phyloP scores from a whole-genome alignment of 768 basidiomycete genomes.

The Lepiota brunneoincarnata region DNA sequence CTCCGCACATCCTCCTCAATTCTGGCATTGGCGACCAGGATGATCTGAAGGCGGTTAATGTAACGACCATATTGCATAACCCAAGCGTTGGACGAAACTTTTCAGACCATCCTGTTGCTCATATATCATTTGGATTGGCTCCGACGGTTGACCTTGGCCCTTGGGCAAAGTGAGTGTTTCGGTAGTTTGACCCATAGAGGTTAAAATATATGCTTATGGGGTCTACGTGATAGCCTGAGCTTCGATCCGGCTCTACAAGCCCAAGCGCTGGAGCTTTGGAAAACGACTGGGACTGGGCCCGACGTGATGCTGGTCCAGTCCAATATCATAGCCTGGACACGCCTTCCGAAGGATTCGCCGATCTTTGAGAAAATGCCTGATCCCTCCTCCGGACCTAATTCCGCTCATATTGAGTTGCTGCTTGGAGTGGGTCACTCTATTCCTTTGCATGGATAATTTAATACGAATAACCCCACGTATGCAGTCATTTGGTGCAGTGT shows the following conservation, averaged over 20 bases:
- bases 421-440: neutral
- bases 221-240: too few species aligned
- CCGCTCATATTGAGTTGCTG: slow-evolving; percentile 11
- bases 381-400: slow-evolving; percentile 12
- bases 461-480: neutral
- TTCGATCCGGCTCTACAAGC: too few species aligned
- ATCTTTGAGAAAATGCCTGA: slow-evolving; percentile 1
- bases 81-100: slow-evolving; percentile 8
- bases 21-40: slow-evolving; percentile 6
- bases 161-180: neutral
- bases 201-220: too few species aligned
- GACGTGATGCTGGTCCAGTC: neutral
- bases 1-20: slow-evolving; percentile 5
- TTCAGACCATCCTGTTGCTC: slow-evolving; percentile 22
- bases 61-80: neutral
- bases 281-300: slow-evolving; percentile 1
- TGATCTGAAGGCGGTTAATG: neutral
- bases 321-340: neutral
- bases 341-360: neutral
- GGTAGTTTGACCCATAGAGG: too few species aligned
- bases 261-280: neutral
- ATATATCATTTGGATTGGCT: slow-evolving; percentile 7
- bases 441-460: too few species aligned
- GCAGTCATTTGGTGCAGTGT: slow-evolving; percentile 17
- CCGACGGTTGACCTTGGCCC: slow-evolving; percentile 10